Base-by-base conservation (phyloP, 441 rosid genomes). In the Iberis amara region DNA sequence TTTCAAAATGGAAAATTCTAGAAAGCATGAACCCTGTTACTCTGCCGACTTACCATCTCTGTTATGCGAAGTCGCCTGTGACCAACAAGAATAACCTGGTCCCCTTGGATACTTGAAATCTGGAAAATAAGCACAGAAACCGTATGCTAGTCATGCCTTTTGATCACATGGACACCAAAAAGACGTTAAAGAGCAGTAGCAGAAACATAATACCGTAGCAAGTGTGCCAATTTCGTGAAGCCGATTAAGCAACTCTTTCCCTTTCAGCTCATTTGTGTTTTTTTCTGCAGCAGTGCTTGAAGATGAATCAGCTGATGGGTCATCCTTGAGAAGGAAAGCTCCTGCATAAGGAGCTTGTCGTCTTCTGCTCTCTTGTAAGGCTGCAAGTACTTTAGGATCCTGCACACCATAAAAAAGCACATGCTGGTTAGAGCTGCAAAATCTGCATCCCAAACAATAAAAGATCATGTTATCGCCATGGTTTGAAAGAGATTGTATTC, bases 341-440 rank as follows among this genome's bases (percentile, higher is more conserved):
- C 99, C 96, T 10, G 89, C 92, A 76, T 94, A 94, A 4, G 99
- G 99, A 48, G 99, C 96, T 68, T 86, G 97, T 64, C 97, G 70
- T 67, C 82, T 94, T 53, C 84, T 74, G 64, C 73, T 80, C 75
- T 94, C 99, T 61, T 86, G 99, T 52, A 89, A 78, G 56, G 99
- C 99, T 62, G 95, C 89, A 38, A 94, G 70, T 57, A 94, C 64
- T 73, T 94, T 94, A 46, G 94, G 89, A 74, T 94, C 97, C 99
- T 94, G 77, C 70, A 62, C 53, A 39, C 23, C 42, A 0, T n/a
- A 59, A 61, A 30, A 59, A 43, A 38, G 23, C 38, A 42, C 23
- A 30, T 15, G 38, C 28, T 43, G 61, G 62, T 66, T 37, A 47
- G 44, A 42, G 27, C n/a, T n/a, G n/a, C n/a, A n/a, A n/a, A n/a